A percentile compares a stretch with the other conserved stretches of the same genome.
These are phyloP conservation scores for Albatrellus sp. DNA, from an alignment of 1,284 basidiomycete genomes.

Conservation along the genomic window DNA sequence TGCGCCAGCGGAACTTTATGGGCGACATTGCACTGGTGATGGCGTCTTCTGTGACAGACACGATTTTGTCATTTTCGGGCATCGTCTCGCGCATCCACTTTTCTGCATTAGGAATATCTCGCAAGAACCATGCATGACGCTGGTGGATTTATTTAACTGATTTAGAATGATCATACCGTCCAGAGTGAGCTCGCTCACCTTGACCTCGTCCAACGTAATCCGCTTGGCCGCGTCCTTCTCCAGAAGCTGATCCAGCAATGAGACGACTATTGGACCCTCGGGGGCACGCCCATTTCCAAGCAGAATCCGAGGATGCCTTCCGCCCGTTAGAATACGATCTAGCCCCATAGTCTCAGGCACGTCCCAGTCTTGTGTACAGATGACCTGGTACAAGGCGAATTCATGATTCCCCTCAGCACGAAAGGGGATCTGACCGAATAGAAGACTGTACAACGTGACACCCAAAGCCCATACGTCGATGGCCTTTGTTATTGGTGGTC, in stretches of 20 bases:
- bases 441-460: constrained; percentile 91
- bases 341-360: constrained; percentile 66
- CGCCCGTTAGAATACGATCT: constrained; percentile 55
- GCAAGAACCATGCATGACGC: constrained; percentile 68
- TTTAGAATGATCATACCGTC: constrained; percentile 8
- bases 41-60: constrained; percentile 63
- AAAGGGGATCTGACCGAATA: constrained; percentile 78
- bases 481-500: constrained; percentile 79
- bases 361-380: constrained; percentile 70
- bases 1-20: constrained; percentile 43
- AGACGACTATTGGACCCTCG: constrained; percentile 52
- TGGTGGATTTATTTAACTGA: constrained; percentile 15
- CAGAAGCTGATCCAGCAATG: constrained; percentile 66
- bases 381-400: constrained; percentile 76
- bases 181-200: constrained; percentile 39
- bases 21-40: constrained; percentile 65
- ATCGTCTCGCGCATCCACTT: constrained; percentile 77
- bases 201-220: constrained; percentile 76
- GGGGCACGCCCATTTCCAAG: constrained; percentile 20
- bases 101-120: constrained; percentile 57
- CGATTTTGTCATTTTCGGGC: constrained; percentile 34
- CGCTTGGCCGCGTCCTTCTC: constrained; percentile 75
- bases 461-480: constrained; percentile 99
- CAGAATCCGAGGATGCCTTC: constrained; percentile 28
- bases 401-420: constrained; percentile 52